Percentiles rank a stretch among this genome's conserved stretches.
These are phyloP conservation scores for Jamesozyma gamospora DNA, from an alignment of 805 yeast species.

Conservation along the genomic window DNA sequence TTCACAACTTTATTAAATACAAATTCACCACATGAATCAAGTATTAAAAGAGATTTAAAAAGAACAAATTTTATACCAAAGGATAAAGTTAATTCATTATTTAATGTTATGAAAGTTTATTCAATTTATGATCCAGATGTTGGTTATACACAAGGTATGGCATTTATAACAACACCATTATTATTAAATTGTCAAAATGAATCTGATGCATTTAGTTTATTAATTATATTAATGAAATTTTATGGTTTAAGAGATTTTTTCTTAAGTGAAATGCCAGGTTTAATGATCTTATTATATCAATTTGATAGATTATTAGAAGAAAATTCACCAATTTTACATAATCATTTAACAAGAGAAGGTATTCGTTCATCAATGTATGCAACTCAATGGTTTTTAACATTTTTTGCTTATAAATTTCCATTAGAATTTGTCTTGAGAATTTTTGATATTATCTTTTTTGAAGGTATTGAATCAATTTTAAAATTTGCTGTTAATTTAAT, in stretches of 20 bases:
- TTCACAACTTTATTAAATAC: slow-evolving; percentile 37
- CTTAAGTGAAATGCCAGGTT: slow-evolving; percentile 87
- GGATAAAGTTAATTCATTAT: slow-evolving; percentile 54
- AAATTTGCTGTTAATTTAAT: slow-evolving; percentile 78
- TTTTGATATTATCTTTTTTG: slow-evolving; percentile 79
- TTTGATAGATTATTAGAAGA: slow-evolving; percentile 83
- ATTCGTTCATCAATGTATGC: slow-evolving; percentile 92
- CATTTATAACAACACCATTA: slow-evolving; percentile 79
- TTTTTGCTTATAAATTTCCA: slow-evolving; percentile 93
- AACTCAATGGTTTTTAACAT: slow-evolving; percentile 92
- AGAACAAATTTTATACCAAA: slow-evolving; percentile 73
- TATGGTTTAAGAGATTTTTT: slow-evolving; percentile 73
- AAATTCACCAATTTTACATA: slow-evolving; percentile 55
- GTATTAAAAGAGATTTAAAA: slow-evolving; percentile 70
- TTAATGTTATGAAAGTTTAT: slow-evolving; percentile 72
- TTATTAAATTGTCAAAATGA: slow-evolving; percentile 59
- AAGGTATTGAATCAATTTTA: slow-evolving; percentile 80
- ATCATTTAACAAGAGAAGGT: slow-evolving; percentile 78
- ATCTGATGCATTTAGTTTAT: slow-evolving; percentile 72
- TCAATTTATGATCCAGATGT: slow-evolving; percentile 82
- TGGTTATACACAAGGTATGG: slow-evolving; percentile 98
- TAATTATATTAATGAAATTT: slow-evolving; percentile 73
- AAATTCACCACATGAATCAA: slow-evolving; percentile 57
- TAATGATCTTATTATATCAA: slow-evolving; percentile 75
- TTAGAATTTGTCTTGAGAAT: slow-evolving; percentile 78